Conservation (phyloP, 768 basidiomycete genomes). For the Rhodotorula toruloides region DNA sequence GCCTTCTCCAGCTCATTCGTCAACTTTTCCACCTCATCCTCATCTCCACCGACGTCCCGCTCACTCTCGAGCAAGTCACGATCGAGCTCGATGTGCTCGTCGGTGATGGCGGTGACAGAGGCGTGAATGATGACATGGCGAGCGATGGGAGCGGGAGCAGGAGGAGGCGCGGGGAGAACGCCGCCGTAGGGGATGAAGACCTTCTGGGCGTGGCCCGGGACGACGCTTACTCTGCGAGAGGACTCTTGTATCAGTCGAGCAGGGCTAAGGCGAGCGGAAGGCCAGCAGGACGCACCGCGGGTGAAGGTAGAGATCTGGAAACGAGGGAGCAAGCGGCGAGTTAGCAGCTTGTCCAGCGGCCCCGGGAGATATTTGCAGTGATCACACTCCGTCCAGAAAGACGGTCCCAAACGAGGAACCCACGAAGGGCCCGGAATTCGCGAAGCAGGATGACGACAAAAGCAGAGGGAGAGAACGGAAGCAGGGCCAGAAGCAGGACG, state of each 20-base stretch:
- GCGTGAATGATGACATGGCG: slow-evolving; percentile 38
- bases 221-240: slow-evolving; percentile 34
- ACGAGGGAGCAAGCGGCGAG: neutral
- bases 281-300: slow-evolving; percentile 22
- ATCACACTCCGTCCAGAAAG: neutral
- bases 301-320: slow-evolving; percentile 40
- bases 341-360: neutral
- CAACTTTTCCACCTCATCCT: slow-evolving; percentile 12
- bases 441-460: no score
- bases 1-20: slow-evolving; percentile 24
- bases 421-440: no score
- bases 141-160: neutral
- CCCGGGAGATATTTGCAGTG: neutral
- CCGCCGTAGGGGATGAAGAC: slow-evolving; percentile 39
- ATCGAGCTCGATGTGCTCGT: slow-evolving; percentile 39
- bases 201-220: slow-evolving; percentile 41
- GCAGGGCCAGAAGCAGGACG: neutral
- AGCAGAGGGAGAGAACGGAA: neutral
- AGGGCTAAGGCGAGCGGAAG: neutral
- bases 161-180: slow-evolving; percentile 15
- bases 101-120: slow-evolving; percentile 20
- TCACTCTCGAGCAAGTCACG: slow-evolving; percentile 37
- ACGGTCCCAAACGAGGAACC: no score
- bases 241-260: neutral
- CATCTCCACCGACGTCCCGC: slow-evolving; percentile 23